These are phyloP conservation scores for Akanthomyces dipterigenus DNA, from an alignment of 2,329 filamentous ascomycete species.

Conservation along the genomic window DNA sequence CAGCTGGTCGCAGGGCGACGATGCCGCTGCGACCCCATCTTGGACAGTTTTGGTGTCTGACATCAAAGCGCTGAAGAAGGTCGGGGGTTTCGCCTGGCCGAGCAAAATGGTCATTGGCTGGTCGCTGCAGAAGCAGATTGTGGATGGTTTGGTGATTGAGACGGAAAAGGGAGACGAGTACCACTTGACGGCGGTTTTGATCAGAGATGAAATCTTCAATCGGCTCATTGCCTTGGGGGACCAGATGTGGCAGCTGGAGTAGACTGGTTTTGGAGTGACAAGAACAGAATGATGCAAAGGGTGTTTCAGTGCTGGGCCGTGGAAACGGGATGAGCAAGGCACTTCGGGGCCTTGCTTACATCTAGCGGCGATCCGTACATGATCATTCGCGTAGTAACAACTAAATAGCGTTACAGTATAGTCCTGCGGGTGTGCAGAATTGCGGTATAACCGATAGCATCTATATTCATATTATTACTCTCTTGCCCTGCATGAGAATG, in stretches of 20 bases:
- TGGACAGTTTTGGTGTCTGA: slow-evolving; percentile 68
- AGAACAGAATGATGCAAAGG: no score
- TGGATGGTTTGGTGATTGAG: slow-evolving; percentile 65
- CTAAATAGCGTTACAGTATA: no score
- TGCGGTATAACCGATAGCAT: no score
- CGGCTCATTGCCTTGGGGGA: slow-evolving; percentile 66
- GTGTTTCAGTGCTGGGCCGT: no score
- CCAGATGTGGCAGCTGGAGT: slow-evolving; percentile 82
- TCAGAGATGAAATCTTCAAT: slow-evolving; percentile 76
- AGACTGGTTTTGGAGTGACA: neutral
- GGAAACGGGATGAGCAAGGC: no score
- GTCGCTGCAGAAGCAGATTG: slow-evolving; percentile 66
- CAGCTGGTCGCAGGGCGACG: slow-evolving; percentile 52
- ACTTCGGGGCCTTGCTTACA: no score
- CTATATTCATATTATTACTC: no score
- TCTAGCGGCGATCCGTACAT: no score
- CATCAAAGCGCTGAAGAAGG: slow-evolving; percentile 67
- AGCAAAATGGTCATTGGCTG: slow-evolving; percentile 75
- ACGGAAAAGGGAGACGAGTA: slow-evolving; percentile 49
- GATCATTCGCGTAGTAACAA: no score
- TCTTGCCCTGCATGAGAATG: no score
- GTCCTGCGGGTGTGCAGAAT: no score
- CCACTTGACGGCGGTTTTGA: slow-evolving; percentile 62
- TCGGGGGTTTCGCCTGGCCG: slow-evolving; percentile 80
- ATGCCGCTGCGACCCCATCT: slow-evolving; percentile 48